These are phyloP conservation scores for Trametes maxima DNA, from an alignment of 768 basidiomycete genomes.

Conservation along the genomic window DNA sequence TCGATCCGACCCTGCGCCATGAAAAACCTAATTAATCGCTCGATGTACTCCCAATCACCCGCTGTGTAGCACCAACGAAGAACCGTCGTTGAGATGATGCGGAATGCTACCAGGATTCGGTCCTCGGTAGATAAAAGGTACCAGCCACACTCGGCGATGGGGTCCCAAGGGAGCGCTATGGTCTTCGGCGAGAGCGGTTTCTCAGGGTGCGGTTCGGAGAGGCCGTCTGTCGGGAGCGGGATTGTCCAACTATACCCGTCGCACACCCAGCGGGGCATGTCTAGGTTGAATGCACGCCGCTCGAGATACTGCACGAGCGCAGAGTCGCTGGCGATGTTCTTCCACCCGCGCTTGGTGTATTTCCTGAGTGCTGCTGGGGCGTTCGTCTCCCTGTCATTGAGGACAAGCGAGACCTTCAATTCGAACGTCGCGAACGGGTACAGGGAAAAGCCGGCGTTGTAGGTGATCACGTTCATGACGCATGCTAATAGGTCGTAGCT, in stretches of 20 bases:
- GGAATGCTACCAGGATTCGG: neutral
- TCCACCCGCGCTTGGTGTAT: slow-evolving; percentile 40
- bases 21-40: neutral
- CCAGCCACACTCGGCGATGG: slow-evolving; percentile 21
- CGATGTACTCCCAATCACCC: neutral
- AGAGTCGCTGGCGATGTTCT: slow-evolving; percentile 21
- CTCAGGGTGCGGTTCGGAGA: neutral
- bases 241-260: slow-evolving; percentile 27
- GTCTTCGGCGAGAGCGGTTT: slow-evolving; percentile 1
- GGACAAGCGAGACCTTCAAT: slow-evolving; percentile 31
- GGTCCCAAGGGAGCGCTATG: slow-evolving; percentile 14
- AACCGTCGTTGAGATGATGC: neutral
- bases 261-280: slow-evolving; percentile 19
- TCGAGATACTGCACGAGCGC: slow-evolving; percentile 2
- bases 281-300: slow-evolving; percentile 1
- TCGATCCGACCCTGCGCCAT: slow-evolving; percentile 1
- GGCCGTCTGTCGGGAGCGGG: slow-evolving; percentile 13
- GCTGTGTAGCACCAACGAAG: slow-evolving; percentile 7
- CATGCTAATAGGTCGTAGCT: slow-evolving; percentile 32
- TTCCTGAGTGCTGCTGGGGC: neutral
- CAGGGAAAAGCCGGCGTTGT: slow-evolving; percentile 42
- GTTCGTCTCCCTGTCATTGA: slow-evolving; percentile 25
- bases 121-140: neutral
- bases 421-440: slow-evolving; percentile 47
- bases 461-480: slow-evolving; percentile 49